Conservation (phyloP, 495 filamentous ascomycete species). For the Hypoxylon fuscum region DNA sequence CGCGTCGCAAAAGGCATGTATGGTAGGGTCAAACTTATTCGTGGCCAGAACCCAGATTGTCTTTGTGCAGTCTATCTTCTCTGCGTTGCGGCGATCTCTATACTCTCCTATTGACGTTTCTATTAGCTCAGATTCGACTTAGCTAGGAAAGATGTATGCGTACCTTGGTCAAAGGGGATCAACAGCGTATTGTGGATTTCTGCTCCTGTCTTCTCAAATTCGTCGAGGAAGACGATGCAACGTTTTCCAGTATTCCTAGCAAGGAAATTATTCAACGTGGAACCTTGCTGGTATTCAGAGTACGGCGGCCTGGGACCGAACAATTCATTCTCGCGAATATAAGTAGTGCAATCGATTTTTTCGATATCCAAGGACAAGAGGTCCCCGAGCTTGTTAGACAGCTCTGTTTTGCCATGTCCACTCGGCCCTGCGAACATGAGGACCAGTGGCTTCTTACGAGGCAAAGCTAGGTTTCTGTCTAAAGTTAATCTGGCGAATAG, state of each 20-base stretch:
- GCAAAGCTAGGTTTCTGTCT: slow-evolving; percentile 28
- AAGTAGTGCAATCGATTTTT: slow-evolving; percentile 55
- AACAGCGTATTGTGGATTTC: slow-evolving; percentile 55
- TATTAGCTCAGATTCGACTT: slow-evolving; percentile 26
- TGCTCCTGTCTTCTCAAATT: slow-evolving; percentile 65
- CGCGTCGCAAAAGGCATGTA: slow-evolving; percentile 48
- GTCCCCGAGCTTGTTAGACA: slow-evolving; percentile 54
- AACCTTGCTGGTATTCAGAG: slow-evolving; percentile 48
- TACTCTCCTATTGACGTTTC: slow-evolving; percentile 43
- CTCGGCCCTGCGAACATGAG: slow-evolving; percentile 59
- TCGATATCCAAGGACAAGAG: slow-evolving; percentile 54
- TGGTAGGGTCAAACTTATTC: slow-evolving; percentile 55
- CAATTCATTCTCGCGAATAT: slow-evolving; percentile 51
- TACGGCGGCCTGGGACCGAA: slow-evolving; percentile 56
- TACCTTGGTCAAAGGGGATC: slow-evolving; percentile 57
- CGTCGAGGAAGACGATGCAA: slow-evolving; percentile 64
- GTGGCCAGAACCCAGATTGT: slow-evolving; percentile 67
- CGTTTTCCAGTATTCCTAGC: slow-evolving; percentile 49
- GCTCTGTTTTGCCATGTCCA: slow-evolving; percentile 64
- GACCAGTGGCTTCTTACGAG: slow-evolving; percentile 46
- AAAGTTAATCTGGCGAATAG: not conserved
- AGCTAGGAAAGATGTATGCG: slow-evolving; percentile 2
- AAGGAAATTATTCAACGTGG: slow-evolving; percentile 63
- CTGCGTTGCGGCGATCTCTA: slow-evolving; percentile 54
- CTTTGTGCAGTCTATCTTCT: slow-evolving; percentile 59